Evolutionary conservation across 2,329 filamentous ascomycete genomes (phyloP), one percentile per base, ranked within the genome.

Genomic region (Alternaria sp.): DNA sequence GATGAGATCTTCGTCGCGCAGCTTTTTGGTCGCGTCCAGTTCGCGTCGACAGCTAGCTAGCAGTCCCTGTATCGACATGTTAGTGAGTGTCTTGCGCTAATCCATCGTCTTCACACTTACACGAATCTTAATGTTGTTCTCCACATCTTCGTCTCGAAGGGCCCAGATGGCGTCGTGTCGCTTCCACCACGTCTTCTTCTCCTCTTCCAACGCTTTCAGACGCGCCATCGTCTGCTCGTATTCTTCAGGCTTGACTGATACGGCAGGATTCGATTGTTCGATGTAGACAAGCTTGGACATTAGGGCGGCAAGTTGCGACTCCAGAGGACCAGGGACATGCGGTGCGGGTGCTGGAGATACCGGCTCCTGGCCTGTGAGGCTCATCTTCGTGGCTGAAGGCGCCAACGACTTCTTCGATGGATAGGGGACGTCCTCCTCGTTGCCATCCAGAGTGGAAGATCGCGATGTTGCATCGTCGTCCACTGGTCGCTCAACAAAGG

Each of bases 121-220:
- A 5, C 80, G 78, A 45, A 82, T 76, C 69, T 79, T 81, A 67
- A 82, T 80, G 64, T 82, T 78, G 63, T 82, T 83, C 54, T 79
- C 75, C 2, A 82, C 77, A 49, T 83, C 81, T 63, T 81, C 79
- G 61, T 82, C 80, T 36, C 81, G 75, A 19, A 83, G 71, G 4
- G 76, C 75, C 67, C 77, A 81, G 51, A 82, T 75, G n/a, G 80
- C 78, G 66, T 80, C 77, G 56, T 83, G 78, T 23, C 79, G 72
- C 43, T 76, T 76, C 51, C 71, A 67, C 71, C 76, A 78, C 2
- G 67, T 65, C 17, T 73, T 73, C 62, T 82, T 81, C 58, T 82
- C 79, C 2, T 69, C 71, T 61, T 82, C 77, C 7, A 82, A 69
- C 2, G 70, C 63, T 23, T 74, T 69, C 44, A 82, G 64, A 5